A percentile compares a stretch with the other conserved stretches of the same genome.
Conservation (phyloP, 176 grass and related monocot species). For the Triticum aestivum region DNA sequence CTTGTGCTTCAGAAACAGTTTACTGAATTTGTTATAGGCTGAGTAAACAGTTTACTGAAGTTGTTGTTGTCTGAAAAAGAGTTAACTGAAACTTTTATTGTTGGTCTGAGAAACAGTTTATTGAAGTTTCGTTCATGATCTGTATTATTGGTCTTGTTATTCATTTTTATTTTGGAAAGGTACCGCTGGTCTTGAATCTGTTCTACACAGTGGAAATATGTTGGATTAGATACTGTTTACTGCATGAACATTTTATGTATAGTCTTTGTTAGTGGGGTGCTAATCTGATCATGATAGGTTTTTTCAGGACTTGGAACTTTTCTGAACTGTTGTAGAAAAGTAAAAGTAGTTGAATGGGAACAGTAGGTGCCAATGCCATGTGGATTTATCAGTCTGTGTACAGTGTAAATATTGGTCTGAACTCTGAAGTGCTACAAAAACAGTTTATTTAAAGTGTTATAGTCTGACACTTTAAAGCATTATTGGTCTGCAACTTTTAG, state of each 20-base stretch:
- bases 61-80: too few species aligned
- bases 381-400: background rate
- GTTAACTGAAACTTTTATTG: too few species aligned
- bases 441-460: background rate
- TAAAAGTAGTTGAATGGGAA: background rate
- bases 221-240: background rate
- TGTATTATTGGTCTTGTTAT: too few species aligned
- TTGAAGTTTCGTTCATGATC: too few species aligned
- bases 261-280: background rate
- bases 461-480: too few species aligned
- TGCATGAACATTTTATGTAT: background rate
- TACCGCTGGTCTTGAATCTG: too few species aligned
- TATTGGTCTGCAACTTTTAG: background rate
- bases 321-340: background rate
- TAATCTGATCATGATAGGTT: too few species aligned
- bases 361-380: background rate
- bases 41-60: too few species aligned
- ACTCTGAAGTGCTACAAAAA: background rate
- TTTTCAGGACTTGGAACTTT: background rate
- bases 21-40: too few species aligned
- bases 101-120: too few species aligned
- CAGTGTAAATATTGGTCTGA: background rate
- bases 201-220: too few species aligned
- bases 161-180: background rate
- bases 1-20: too few species aligned